These are phyloP conservation scores for Collybiopsis confluens DNA, from an alignment of 768 basidiomycete genomes.

Conservation along the genomic window DNA sequence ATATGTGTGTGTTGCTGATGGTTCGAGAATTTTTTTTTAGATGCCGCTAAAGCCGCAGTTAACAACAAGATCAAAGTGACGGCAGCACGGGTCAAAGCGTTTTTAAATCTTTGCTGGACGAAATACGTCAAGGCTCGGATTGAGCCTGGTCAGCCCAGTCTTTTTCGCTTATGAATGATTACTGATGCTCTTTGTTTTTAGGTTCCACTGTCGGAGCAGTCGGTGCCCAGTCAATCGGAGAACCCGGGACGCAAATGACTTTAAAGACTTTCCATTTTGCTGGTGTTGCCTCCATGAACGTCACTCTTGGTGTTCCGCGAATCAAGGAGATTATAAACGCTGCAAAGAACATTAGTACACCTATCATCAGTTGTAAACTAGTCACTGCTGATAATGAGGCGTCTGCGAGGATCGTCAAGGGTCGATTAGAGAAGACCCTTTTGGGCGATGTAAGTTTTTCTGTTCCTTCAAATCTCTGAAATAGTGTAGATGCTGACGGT, in stretches of 20 bases:
- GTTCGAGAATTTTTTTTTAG: conserved; percentile 30
- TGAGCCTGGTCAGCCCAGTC: conserved; percentile 67
- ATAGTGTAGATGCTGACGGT: background rate
- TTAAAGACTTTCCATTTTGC: conserved; percentile 99
- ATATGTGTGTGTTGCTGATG: background rate
- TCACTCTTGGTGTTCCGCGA: conserved; percentile 98
- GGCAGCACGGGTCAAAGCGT: conserved; percentile 66
- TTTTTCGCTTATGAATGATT: too few relatives aligned
- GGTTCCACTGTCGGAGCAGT: conserved; percentile 98
- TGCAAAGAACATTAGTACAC: conserved; percentile 94
- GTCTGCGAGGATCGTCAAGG: conserved; percentile 98
- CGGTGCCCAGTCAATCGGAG: conserved; percentile 98
- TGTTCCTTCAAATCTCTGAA: background rate
- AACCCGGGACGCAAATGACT: conserved; percentile 99
- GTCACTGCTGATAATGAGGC: conserved; percentile 81
- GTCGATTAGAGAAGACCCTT: conserved; percentile 89
- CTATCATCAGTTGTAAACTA: conserved; percentile 95
- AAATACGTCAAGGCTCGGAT: conserved; percentile 95
- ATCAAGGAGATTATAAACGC: conserved; percentile 99
- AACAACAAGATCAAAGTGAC: conserved; percentile 92
- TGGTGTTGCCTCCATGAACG: conserved; percentile 99
- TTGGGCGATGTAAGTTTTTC: conserved; percentile 74
- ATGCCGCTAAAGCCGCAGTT: conserved; percentile 67
- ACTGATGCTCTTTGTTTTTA: conserved; percentile 28
- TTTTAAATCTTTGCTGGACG: conserved; percentile 85